phyloP scores from a whole-genome alignment of 1,284 basidiomycete genomes.

The Rhodotorula sp. region DNA sequence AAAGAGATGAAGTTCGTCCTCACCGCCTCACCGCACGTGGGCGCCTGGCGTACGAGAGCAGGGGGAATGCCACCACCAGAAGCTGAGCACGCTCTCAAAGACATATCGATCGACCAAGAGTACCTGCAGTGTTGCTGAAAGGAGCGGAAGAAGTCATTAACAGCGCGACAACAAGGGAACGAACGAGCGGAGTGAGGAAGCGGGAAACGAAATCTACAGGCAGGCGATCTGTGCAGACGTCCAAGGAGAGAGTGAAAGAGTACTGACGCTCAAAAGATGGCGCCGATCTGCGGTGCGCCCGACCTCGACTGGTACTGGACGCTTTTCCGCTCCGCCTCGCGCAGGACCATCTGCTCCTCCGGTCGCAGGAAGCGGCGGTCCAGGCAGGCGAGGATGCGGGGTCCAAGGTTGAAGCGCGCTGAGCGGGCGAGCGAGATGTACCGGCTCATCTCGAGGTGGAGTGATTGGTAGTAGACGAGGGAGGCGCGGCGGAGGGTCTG shows the following conservation, averaged over 20 bases:
- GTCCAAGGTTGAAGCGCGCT: slow-evolving; percentile 36
- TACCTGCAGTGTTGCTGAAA: too few relatives aligned
- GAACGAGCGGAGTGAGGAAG: neutral
- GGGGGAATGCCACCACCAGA: too few relatives aligned
- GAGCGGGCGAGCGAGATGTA: slow-evolving; percentile 65
- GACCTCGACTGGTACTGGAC: neutral
- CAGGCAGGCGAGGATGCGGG: slow-evolving; percentile 31
- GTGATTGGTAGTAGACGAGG: slow-evolving; percentile 81
- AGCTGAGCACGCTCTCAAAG: too few relatives aligned
- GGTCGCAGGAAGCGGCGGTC: slow-evolving; percentile 16
- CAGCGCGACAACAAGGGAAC: neutral
- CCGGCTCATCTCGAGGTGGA: slow-evolving; percentile 85
- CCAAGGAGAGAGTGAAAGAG: neutral
- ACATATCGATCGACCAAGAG: too few relatives aligned
- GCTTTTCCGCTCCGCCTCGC: slow-evolving; percentile 12
- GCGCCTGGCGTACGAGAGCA: too few relatives aligned
- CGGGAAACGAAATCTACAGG: neutral
- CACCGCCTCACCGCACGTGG: too few relatives aligned
- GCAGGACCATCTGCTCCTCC: slow-evolving; percentile 28
- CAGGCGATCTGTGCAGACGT: neutral
- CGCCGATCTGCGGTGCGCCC: slow-evolving; percentile 28
- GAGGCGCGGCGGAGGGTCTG: slow-evolving; percentile 91
- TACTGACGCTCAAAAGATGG: neutral
- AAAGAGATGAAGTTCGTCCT: too few relatives aligned
- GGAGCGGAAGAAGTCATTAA: too few relatives aligned